These are phyloP conservation scores for Beauveria australis DNA, from an alignment of 2,329 filamentous ascomycete species.

Conservation along the genomic window DNA sequence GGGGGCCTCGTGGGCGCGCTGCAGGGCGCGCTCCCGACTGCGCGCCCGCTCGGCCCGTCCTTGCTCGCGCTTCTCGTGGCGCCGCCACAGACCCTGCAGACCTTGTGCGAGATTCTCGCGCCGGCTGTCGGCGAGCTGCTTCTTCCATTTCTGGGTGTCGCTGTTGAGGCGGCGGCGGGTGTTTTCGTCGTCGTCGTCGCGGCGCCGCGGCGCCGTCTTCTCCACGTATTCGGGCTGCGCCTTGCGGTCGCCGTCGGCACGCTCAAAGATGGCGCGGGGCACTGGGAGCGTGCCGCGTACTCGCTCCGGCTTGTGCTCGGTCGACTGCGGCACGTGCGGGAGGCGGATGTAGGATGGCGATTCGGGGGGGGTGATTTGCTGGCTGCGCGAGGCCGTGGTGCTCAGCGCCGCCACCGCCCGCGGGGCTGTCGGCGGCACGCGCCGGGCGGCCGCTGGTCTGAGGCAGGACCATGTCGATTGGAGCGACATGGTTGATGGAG, in stretches of 20 bases:
- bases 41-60: constrained; percentile 30
- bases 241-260: constrained; percentile 50
- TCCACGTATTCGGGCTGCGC: constrained; percentile 51
- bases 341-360: constrained; percentile 83
- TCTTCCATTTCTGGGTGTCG: constrained; percentile 53
- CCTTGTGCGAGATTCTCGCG: constrained; percentile 65
- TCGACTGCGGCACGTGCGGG: constrained; percentile 66
- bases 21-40: constrained; percentile 39
- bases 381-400: constrained; percentile 30
- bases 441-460: constrained; percentile 20
- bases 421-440: constrained; percentile 18
- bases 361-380: constrained; percentile 55
- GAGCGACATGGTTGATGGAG: constrained; percentile 20
- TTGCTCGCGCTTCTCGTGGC: constrained; percentile 44
- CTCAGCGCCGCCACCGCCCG: constrained; percentile 24
- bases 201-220: constrained; percentile 48
- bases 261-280: constrained; percentile 70
- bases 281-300: constrained; percentile 76
- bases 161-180: constrained; percentile 25
- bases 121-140: constrained; percentile 61
- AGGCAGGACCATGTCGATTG: constrained; percentile 18
- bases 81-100: constrained; percentile 58
- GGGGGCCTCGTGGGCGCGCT: constrained; percentile 47
- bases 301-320: constrained; percentile 35
- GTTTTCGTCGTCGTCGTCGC: constrained; percentile 20